These are phyloP conservation scores for Tranzscheliella williamsii DNA, from an alignment of 1,284 basidiomycete species.

Conservation along the genomic window DNA sequence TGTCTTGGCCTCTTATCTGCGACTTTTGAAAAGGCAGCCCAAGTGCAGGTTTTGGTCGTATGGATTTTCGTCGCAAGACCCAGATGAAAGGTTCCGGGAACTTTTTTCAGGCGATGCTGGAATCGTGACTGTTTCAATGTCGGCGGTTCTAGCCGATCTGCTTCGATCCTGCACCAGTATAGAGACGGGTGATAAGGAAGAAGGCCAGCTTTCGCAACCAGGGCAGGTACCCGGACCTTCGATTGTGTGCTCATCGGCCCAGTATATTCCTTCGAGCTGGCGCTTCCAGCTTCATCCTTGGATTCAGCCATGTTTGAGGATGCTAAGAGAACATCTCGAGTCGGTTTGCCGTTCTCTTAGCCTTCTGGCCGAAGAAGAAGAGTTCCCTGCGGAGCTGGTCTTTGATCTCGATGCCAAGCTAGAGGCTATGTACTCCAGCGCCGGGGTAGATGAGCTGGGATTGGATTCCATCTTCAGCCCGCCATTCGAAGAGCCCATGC, in stretches of 20 bases:
- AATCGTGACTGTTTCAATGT: constrained; percentile 16
- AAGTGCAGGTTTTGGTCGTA: constrained; percentile 19
- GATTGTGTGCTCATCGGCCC: constrained; percentile 7
- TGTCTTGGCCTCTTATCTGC: constrained; percentile 10
- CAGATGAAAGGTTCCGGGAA: constrained; percentile 21
- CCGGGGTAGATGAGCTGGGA: constrained; percentile 11
- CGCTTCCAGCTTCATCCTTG: constrained; percentile 24
- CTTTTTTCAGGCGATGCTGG: constrained; percentile 21
- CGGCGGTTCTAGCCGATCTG: constrained; percentile 24
- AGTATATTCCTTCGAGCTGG: constrained; percentile 6
- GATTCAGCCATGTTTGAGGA: constrained; percentile 19
- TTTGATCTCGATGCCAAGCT: constrained; percentile 21
- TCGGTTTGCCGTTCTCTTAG: constrained; percentile 13
- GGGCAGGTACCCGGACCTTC: constrained; percentile 5
- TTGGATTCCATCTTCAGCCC: constrained; percentile 10
- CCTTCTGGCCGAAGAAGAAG: constrained; percentile 7
- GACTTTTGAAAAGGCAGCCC: constrained; percentile 23
- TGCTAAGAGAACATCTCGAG: constrained; percentile 21
- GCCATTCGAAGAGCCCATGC: constrained; percentile 24
- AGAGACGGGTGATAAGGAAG: constrained; percentile 11
- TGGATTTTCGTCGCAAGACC: constrained; percentile 24
- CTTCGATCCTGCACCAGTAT: constrained; percentile 2
- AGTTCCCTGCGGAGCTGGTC: constrained; percentile 22
- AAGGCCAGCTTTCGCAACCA: constrained; percentile 19
- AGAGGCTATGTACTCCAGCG: constrained; percentile 9